Base-by-base conservation (phyloP, 805 yeast genomes). In the Lipomyces starkeyi region DNA sequence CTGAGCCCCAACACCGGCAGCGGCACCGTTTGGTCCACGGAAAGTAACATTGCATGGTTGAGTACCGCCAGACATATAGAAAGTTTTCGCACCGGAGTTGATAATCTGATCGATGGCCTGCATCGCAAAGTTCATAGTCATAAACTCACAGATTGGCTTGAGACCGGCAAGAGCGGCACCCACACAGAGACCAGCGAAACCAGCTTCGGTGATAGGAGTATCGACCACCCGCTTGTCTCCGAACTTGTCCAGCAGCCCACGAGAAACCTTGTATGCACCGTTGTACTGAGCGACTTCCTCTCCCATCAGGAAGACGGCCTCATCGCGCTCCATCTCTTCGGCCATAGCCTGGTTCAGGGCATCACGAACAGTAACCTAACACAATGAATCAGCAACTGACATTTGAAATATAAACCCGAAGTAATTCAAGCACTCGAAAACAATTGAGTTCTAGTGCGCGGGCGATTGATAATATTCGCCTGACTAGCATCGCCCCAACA, bases 21-120 rank as follows among this genome's bases (percentile, higher is more conserved):
- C 97, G 61, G 99, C 97, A 82, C 99, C 99, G 82, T 95, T 95
- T 71, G 99, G 98, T 77, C 99, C 99, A 83, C 99, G 90, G 86
- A 95, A 95, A 64, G 97, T 93, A 78, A 94, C 91, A 83, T 91
- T 93, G 85, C 98, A 93, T 71, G 94, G 94, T 83, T 93, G 97
- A 72, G 88, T 91, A 85, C 99, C 99, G 80, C 99, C 99, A 72
- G 97, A 91, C 99, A 95, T 95, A 85, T 95, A 95, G 82, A 88
- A 92, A 61, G 99, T 95, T 86, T 94, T 95, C 72, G 98, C 99
- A 63, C 98, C 98, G 66, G 98, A 93, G 87, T 95, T 95, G 82
- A 95, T 87, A 81, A 95, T 95, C 76, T 95, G 98, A 82, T 95
- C 99, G 79, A 95, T 95, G 74, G 99, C 91, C 85, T 95, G 99